phyloP scores from a whole-genome alignment of 441 rosid genomes.

The Breynia disticha region DNA sequence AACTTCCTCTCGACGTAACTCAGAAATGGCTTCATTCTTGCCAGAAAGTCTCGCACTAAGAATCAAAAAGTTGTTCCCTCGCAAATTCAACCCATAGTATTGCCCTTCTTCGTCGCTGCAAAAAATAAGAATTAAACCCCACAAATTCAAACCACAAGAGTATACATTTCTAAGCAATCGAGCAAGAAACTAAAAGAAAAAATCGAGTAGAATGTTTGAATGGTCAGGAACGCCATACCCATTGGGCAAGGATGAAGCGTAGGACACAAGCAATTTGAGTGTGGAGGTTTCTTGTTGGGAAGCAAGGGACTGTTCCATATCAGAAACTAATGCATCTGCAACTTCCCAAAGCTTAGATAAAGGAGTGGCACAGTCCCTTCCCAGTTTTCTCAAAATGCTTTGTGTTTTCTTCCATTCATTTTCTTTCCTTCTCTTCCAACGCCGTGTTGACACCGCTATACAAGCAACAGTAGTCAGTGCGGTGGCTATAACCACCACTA shows the following conservation, averaged over 20 bases:
- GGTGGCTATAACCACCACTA: slow-evolving; percentile 19
- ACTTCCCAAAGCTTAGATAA: slow-evolving; percentile 44
- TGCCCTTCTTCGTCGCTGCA: slow-evolving; percentile 47
- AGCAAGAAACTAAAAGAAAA: not conserved
- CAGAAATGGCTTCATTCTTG: slow-evolving; percentile 37
- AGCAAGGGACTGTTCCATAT: slow-evolving; percentile 34
- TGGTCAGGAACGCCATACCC: slow-evolving; percentile 28
- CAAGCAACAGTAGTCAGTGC: slow-evolving; percentile 14
- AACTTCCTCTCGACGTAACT: slow-evolving; percentile 36
- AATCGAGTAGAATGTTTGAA: no score
- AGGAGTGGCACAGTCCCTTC: slow-evolving; percentile 59
- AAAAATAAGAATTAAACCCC: not conserved
- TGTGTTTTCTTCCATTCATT: slow-evolving; percentile 29
- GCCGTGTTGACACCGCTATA: slow-evolving; percentile 16
- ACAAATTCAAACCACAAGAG: not conserved
- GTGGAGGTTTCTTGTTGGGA: slow-evolving; percentile 18
- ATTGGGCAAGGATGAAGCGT: slow-evolving; percentile 35
- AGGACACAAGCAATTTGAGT: slow-evolving; percentile 42
- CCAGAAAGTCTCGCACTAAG: slow-evolving; percentile 39
- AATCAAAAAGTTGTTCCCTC: slow-evolving; percentile 30
- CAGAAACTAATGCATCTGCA: slow-evolving; percentile 35
- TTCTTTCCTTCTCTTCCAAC: slow-evolving; percentile 30
- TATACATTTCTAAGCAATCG: not conserved
- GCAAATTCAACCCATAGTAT: slow-evolving; percentile 41
- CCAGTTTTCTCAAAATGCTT: slow-evolving; percentile 37